Evolutionary conservation across 176 grass and related monocot species (phyloP), one percentile per base, ranked within the genome.

Genomic region (Aegilops tauschii): DNA sequence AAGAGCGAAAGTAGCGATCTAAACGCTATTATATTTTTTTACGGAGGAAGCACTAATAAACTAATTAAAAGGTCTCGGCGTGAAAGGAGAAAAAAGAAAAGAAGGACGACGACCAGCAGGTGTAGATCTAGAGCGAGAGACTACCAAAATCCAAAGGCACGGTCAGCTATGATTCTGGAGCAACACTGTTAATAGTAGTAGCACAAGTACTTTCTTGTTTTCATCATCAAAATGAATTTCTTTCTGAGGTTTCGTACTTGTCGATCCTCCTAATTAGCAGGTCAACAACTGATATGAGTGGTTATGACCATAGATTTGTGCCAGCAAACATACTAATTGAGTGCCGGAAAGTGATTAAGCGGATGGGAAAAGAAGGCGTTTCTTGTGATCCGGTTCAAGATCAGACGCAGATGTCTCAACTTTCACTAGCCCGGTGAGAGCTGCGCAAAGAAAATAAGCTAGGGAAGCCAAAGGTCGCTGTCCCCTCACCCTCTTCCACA

Each of bases 71-170:
- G 65, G 65, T 10, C 32, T 12, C 13, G 0, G 44, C 14, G 21
- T 0, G 16, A 2, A 52, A 61, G 74, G 86, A 1, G 7, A 4
- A 8, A 32, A 32, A 70, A 21, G 12, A 44, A 16, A 21, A 31
- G 13, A 11, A 31, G 7, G 44, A 16, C 58, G 65, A 80, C 37
- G 65, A 61, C 35, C 61, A 28, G 37, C 49, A 27, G 54, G 47
- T 66, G 59, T 35, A 80, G 75, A 76, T 50, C 76, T 61, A 39
- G 17, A 50, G 29, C 5, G 40, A 50, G 83, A n/a, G 80, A 11
- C 72, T 62, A 85, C 80, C 84, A 35, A 37, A 25, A 63, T 47
- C 80, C 74, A 21, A 80, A 90, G 67, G 89, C 7, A 44, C 42
- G 1, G 3, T 44, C 42, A 31, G 80, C 32, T 45, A 75, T 80